Conservation (phyloP, 2,329 filamentous ascomycete species). For the Microdochium trichocladiopsis region DNA sequence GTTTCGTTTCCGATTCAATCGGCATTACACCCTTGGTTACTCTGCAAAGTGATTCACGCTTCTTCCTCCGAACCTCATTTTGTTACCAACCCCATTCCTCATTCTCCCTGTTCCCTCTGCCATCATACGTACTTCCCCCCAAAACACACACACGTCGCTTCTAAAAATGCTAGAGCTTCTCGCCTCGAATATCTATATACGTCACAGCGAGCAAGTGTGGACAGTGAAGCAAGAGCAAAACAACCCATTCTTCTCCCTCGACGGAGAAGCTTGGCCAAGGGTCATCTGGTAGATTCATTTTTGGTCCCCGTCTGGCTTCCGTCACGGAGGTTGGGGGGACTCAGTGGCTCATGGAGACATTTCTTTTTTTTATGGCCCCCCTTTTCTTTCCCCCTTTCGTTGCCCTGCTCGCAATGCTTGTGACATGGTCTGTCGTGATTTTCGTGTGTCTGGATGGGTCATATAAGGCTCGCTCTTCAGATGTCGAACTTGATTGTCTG, state of each 20-base stretch:
- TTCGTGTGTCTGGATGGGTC: no score
- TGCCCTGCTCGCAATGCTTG: not conserved
- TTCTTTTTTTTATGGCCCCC: not conserved
- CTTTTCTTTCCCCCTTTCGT: not conserved
- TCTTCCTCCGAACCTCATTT: no score
- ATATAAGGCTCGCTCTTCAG: no score
- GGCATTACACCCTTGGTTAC: no score
- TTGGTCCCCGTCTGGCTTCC: constrained; percentile 9
- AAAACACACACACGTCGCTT: constrained; percentile 31
- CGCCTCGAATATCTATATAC: constrained; percentile 33
- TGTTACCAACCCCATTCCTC: not conserved
- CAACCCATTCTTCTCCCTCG: constrained; percentile 4
- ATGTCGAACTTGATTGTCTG: no score
- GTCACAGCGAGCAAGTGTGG: constrained; percentile 58
- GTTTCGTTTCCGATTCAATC: no score
- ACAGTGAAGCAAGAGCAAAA: constrained; percentile 57
- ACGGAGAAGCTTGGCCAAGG: not conserved
- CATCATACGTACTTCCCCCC: constrained; percentile 3
- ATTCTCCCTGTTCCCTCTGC: not conserved
- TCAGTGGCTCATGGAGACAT: constrained; percentile 16
- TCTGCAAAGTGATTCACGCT: no score
- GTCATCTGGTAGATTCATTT: not conserved
- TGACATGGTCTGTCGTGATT: no score
- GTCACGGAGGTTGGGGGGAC: constrained; percentile 15
- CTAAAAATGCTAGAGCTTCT: constrained; percentile 61